Conservation (phyloP, 139 green algal genomes). For the Asterochloris erici region DNA sequence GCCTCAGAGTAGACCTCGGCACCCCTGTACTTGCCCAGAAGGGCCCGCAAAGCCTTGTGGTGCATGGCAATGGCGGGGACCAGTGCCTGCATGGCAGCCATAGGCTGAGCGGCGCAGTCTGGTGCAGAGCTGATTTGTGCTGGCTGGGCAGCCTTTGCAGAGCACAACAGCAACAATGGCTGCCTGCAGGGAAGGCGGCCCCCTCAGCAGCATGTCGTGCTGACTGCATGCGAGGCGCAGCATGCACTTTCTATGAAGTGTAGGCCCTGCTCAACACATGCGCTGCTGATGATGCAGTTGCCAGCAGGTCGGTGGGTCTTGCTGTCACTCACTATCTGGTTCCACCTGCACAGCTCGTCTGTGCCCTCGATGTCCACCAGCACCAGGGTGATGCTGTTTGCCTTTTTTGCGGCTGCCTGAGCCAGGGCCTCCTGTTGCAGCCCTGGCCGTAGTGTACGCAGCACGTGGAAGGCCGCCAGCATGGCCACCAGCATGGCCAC, state of each 20-base stretch:
- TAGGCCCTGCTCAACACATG: background rate
- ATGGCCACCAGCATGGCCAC: slow-evolving; percentile 1
- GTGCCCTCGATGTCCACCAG: slow-evolving; percentile 13
- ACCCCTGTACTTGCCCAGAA: slow-evolving; percentile 15
- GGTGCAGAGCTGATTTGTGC: background rate
- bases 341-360: slow-evolving; percentile 7
- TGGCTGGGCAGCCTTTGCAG: background rate
- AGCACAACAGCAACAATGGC: background rate
- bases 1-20: slow-evolving; percentile 5
- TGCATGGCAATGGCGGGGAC: background rate
- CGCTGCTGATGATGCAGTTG: background rate
- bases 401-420: background rate
- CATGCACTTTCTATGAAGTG: background rate
- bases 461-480: background rate
- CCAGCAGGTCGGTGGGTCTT: background rate
- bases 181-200: background rate
- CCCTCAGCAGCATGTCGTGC: background rate
- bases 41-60: background rate
- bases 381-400: slow-evolving; percentile 14
- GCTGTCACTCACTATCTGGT: background rate
- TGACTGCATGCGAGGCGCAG: background rate
- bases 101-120: background rate
- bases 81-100: slow-evolving; percentile 7
- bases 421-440: background rate
- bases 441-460: slow-evolving; percentile 1